Base-by-base conservation (phyloP, 2,329 filamentous ascomycete genomes). In the Talaromyces sp. region DNA sequence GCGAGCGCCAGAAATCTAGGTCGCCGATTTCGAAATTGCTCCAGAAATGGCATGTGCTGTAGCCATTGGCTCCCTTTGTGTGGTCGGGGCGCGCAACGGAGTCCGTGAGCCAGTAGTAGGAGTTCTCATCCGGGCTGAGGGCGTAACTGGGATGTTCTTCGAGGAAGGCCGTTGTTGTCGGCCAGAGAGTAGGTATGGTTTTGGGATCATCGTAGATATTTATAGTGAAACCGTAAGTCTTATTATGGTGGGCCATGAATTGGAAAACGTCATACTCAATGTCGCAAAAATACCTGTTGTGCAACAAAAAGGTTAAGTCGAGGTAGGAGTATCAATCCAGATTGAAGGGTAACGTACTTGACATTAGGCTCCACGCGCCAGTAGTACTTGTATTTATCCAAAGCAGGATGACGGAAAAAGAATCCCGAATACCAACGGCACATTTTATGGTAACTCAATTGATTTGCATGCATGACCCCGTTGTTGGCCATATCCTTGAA, bases 31-130 rank as follows among this genome's bases (percentile, higher is more conserved):
- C 95, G 72, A 99, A 99, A 79, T 99, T 99, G 73, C 89, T 95
- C 95, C 95, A 99, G 83, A 99, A 99, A 79, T 99, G 95, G 78
- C 95, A 99, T 3, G 95, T 98, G 43, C 92, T 96, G 82, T 97
- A 99, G 37, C 95, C 95, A 72, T 96, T 90, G 6, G 94, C 93
- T 68, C 89, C 87, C 63, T 84, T 76, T 74, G 92, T 92, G 77
- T 96, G 90, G 13, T 91, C 87, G 1, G 94, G 93, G 57, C 95
- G 86, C 54, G 88, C 85, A 61, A 84, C 78, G 67, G 86, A 87
- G 76, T 99, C 95, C 1, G 89, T 91, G 67, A 99, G 79, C 94
- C 94, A 99, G 41, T 86, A 84, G 80, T 94, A 86, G 63, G 95
- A 93, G 75, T 92, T 97, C 16, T 63, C 61, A 78, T 96, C 92